A percentile compares a stretch with the other conserved stretches of the same genome.
Evolutionary conservation across 495 filamentous ascomycete species (phyloP).

Genomic region (Penicillium parvum): DNA sequence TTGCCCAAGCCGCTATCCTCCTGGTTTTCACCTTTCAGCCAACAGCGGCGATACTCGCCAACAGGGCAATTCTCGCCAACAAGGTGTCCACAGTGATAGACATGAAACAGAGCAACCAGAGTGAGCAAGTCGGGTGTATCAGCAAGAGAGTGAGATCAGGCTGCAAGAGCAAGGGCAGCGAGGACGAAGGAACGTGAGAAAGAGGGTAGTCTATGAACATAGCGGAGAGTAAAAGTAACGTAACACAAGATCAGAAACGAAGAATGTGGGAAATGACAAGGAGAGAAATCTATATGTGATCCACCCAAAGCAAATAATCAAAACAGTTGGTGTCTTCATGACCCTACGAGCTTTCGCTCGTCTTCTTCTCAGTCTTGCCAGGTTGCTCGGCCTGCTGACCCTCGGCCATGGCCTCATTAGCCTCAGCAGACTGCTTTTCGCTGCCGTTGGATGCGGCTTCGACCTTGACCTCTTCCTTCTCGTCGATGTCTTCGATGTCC

Average conservation of each 20-base stretch:
- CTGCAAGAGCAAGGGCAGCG: conserved; percentile 5
- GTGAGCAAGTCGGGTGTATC: background rate
- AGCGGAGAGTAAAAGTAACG: conserved; percentile 11
- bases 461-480: conserved; percentile 52
- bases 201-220: conserved; percentile 25
- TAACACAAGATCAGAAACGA: conserved; percentile 27
- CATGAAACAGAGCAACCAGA: background rate
- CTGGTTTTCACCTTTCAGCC: no score
- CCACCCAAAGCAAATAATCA: conserved; percentile 9
- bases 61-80: no score
- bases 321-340: conserved; percentile 17
- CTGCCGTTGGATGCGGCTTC: conserved; percentile 21
- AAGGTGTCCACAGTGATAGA: no score
- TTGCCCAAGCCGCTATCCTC: no score
- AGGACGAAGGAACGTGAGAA: background rate
- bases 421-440: conserved; percentile 36
- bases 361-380: conserved; percentile 30
- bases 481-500: conserved; percentile 79
- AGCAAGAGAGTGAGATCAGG: conserved; percentile 7
- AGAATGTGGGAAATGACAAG: conserved; percentile 7
- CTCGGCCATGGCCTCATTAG: conserved; percentile 40
- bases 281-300: conserved; percentile 15
- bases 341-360: conserved; percentile 21
- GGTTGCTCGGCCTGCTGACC: conserved; percentile 34
- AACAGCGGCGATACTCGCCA: no score